Conservation (phyloP, 2,329 filamentous ascomycete species). For the Trichoderma brevicompactum region DNA sequence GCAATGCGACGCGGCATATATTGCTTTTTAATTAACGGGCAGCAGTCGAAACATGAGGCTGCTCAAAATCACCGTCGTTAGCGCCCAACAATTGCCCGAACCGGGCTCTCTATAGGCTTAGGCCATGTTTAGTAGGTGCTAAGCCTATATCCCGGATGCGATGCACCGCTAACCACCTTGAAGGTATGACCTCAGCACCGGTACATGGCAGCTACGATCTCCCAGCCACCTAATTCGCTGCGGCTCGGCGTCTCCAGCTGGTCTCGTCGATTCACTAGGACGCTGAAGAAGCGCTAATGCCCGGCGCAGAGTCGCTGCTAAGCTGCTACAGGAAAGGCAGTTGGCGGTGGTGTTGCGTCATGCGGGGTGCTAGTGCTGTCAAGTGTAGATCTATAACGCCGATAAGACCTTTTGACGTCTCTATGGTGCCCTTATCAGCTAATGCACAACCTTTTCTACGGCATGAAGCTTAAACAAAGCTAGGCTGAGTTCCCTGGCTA, state of each 20-base stretch:
- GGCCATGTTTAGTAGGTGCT: not conserved
- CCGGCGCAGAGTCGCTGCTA: conserved; percentile 11
- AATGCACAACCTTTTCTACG: conserved; percentile 22
- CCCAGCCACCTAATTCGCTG: not conserved
- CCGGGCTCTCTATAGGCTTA: not conserved
- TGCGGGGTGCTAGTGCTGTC: conserved; percentile 25
- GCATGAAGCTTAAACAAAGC: conserved; percentile 20
- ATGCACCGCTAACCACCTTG: too few relatives aligned
- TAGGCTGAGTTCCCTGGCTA: conserved; percentile 12
- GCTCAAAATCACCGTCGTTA: not conserved
- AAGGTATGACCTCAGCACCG: too few relatives aligned
- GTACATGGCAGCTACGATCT: conserved; percentile 4
- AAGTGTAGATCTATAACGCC: conserved; percentile 24
- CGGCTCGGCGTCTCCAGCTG: not conserved
- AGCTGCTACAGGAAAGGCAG: conserved; percentile 17
- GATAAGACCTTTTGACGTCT: conserved; percentile 1
- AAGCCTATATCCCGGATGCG: not conserved
- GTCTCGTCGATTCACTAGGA: conserved; percentile 8
- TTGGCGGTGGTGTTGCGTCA: conserved; percentile 22
- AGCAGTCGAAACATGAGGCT: not conserved
- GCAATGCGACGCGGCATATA: not conserved
- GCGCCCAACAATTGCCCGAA: conserved; percentile 8
- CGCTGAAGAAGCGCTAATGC: conserved; percentile 18
- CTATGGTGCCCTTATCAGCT: conserved; percentile 6
- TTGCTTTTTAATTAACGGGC: conserved; percentile 12